These are phyloP conservation scores for Onygenales sp. DNA, from an alignment of 2,329 filamentous ascomycete species.

Conservation along the genomic window DNA sequence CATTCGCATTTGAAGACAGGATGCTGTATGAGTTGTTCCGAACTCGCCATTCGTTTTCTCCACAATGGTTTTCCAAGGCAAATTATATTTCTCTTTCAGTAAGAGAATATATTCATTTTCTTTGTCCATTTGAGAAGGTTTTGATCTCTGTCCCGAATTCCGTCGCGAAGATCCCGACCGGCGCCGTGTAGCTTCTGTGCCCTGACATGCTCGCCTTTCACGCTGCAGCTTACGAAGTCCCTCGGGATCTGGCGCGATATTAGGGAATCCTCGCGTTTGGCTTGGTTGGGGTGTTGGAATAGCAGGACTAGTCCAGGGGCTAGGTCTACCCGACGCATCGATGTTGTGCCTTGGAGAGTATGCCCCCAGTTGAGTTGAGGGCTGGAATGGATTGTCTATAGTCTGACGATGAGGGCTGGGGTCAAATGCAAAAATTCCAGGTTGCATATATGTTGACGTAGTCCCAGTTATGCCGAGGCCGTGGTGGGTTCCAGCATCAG, in stretches of 20 bases:
- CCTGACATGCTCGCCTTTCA: slow-evolving; percentile 21
- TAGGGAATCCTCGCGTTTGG: slow-evolving; percentile 19
- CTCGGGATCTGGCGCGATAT: slow-evolving; percentile 30
- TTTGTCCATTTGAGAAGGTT: slow-evolving; percentile 1
- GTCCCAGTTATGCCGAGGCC: slow-evolving; percentile 31
- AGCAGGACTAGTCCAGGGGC: slow-evolving; percentile 17
- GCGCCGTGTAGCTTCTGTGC: slow-evolving; percentile 16
- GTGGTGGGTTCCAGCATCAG: slow-evolving; percentile 20
- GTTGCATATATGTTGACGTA: slow-evolving; percentile 21
- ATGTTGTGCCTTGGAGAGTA: slow-evolving; percentile 15
- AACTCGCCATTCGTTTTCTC: slow-evolving; percentile 27
- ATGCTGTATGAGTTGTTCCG: slow-evolving; percentile 28
- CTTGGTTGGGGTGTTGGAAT: slow-evolving; percentile 15
- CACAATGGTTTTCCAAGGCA: slow-evolving; percentile 31
- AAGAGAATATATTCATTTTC: slow-evolving; percentile 18
- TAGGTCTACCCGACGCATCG: slow-evolving; percentile 12
- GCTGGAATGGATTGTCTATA: background rate
- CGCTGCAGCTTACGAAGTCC: slow-evolving; percentile 30
- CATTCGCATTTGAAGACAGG: slow-evolving; percentile 34
- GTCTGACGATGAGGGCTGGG: slow-evolving; percentile 3
- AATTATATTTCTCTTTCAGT: slow-evolving; percentile 31
- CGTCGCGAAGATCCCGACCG: slow-evolving; percentile 18
- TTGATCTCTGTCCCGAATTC: slow-evolving; percentile 20
- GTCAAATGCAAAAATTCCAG: slow-evolving; percentile 18
- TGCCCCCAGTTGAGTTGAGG: background rate